These are phyloP conservation scores for Leishmania gerbilli DNA, from an alignment of 208 protist genomes.

Conservation along the genomic window DNA sequence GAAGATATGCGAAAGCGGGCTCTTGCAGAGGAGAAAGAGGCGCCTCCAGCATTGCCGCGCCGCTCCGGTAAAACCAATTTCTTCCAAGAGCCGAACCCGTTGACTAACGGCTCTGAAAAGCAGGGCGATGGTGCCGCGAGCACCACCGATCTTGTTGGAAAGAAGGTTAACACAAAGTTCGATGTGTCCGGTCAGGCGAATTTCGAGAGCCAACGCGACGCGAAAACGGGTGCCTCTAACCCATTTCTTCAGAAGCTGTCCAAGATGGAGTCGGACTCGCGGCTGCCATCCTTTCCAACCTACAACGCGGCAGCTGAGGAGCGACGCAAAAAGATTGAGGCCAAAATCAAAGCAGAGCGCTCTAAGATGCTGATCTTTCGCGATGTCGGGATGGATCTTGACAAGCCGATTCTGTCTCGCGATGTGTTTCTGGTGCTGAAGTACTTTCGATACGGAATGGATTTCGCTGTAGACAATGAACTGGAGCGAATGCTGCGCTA, in stretches of 20 bases:
- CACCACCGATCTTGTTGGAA: not conserved
- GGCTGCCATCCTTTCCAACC: slow-evolving; percentile 47
- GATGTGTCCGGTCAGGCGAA: not conserved
- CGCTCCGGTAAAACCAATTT: slow-evolving; percentile 47
- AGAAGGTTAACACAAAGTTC: not conserved
- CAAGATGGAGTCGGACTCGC: slow-evolving; percentile 59
- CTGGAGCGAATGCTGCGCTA: slow-evolving; percentile 88
- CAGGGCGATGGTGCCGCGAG: not conserved
- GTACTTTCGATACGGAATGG: slow-evolving; percentile 86
- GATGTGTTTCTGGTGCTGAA: slow-evolving; percentile 88
- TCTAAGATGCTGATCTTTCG: slow-evolving; percentile 81
- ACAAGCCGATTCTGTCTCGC: slow-evolving; percentile 87
- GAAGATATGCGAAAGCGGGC: slow-evolving; percentile 37
- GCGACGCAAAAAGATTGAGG: slow-evolving; percentile 44
- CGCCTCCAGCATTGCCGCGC: slow-evolving; percentile 35
- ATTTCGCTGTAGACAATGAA: slow-evolving; percentile 90
- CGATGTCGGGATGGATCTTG: slow-evolving; percentile 89
- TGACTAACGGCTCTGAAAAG: not conserved
- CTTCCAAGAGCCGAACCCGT: slow-evolving; percentile 20
- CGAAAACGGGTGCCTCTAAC: slow-evolving; percentile 22
- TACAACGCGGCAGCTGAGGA: slow-evolving; percentile 50
- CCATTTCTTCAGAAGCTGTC: slow-evolving; percentile 62
- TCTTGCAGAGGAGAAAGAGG: slow-evolving; percentile 17
- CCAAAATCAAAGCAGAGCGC: slow-evolving; percentile 73
- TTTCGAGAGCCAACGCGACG: not conserved